Evolutionary conservation across 345 rosid species (phyloP).

Genomic region (Arabidopsis thaliana): TAIR10.1 NC_003074.8:4389001-4389500

Average conservation of each 20-base stretch:
- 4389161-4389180: constrained; percentile 12
- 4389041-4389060: constrained; percentile 13
- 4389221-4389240: constrained; percentile 13
- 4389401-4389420: not conserved
- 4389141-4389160: constrained; percentile 20
- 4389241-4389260: not conserved
- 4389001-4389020: too few species aligned
- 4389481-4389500: not conserved
- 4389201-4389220: constrained; percentile 28
- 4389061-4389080: not conserved
- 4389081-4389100: not conserved
- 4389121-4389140: constrained; percentile 21
- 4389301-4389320: constrained; percentile 18
- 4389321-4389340: constrained; percentile 6
- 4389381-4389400: not conserved
- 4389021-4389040: not conserved
- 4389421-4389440: not conserved
- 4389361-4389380: constrained; percentile 4
- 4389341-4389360: constrained; percentile 7
- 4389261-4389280: constrained; percentile 15
- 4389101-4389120: constrained; percentile 20
- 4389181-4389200: constrained; percentile 30
- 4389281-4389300: constrained; percentile 24
- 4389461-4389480: not conserved
- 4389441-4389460: not conserved